phyloP scores from a whole-genome alignment of 345 rosid species.

The Melastoma malabathricum region DNA sequence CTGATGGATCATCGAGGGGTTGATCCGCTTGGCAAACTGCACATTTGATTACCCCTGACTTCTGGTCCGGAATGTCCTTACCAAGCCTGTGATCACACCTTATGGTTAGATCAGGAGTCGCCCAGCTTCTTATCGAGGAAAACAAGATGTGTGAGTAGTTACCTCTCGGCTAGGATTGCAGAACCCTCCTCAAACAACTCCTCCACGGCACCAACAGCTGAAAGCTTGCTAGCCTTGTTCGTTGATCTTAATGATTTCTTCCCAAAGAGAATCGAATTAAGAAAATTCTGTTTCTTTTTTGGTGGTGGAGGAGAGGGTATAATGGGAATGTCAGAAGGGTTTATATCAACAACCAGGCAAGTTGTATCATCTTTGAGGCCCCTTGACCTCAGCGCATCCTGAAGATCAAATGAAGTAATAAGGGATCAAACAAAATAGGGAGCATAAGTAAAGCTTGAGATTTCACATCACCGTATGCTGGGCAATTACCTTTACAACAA shows the following conservation, averaged over 20 bases:
- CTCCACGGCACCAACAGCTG: conserved; percentile 80
- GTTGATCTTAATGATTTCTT: conserved; percentile 14
- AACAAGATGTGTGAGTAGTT: background rate
- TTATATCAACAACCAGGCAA: conserved; percentile 93
- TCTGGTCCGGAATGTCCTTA: conserved; percentile 38
- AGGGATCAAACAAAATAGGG: conserved; percentile 2
- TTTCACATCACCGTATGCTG: too few species aligned
- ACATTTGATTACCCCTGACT: conserved; percentile 59
- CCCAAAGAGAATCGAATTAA: conserved; percentile 52
- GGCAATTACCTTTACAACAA: conserved; percentile 76
- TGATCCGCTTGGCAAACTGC: conserved; percentile 95
- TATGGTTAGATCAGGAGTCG: too few species aligned
- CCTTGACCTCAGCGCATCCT: conserved; percentile 39
- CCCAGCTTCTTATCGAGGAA: too few species aligned
- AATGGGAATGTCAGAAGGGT: conserved; percentile 69
- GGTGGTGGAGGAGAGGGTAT: conserved; percentile 35
- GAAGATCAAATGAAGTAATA: too few species aligned
- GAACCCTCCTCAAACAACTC: conserved; percentile 97
- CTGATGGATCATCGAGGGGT: conserved; percentile 46
- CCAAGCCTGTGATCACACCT: conserved; percentile 50
- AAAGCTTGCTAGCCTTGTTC: conserved; percentile 68
- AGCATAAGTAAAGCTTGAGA: background rate
- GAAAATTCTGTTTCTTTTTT: conserved; percentile 54
- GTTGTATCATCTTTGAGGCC: conserved; percentile 99
- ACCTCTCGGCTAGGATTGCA: conserved; percentile 91